Percentiles rank a stretch among this genome's conserved stretches.
These are phyloP conservation scores for Astrothelium subdiscretum DNA, from an alignment of 495 filamentous ascomycete species.

Conservation along the genomic window DNA sequence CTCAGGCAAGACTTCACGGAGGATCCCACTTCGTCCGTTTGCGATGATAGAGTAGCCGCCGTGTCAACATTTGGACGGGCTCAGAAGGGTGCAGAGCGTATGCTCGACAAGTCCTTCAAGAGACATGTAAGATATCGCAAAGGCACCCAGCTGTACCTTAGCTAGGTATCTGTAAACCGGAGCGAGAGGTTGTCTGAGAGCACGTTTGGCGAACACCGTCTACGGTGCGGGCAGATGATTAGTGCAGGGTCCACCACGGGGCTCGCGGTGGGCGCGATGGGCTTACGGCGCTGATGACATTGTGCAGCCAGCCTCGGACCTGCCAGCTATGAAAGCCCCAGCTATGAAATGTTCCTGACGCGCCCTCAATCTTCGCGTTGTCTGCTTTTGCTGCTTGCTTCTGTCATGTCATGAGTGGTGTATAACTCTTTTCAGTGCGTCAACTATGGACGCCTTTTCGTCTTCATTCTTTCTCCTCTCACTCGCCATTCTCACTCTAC, in stretches of 20 bases:
- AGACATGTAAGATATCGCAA: no score
- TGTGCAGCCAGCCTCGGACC: neutral
- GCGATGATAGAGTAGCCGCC: neutral
- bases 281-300: neutral
- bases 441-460: neutral
- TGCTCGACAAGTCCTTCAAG: neutral
- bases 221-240: no score
- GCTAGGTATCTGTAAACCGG: neutral
- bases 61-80: neutral
- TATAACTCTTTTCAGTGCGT: neutral
- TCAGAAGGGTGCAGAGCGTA: neutral
- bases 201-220: neutral
- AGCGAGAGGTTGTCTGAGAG: neutral
- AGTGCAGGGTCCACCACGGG: no score
- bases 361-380: neutral
- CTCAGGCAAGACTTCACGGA: constrained; percentile 5
- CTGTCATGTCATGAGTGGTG: neutral
- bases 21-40: constrained; percentile 13
- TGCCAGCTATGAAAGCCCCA: neutral
- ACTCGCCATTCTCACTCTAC: neutral
- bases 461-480: neutral
- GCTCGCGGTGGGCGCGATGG: no score
- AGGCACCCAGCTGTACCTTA: neutral
- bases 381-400: neutral
- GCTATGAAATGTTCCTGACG: neutral